Percentiles rank a stretch among this genome's conserved stretches.
Conservation (phyloP, 305 asterid genomes). For the Plantago coronopus region DNA sequence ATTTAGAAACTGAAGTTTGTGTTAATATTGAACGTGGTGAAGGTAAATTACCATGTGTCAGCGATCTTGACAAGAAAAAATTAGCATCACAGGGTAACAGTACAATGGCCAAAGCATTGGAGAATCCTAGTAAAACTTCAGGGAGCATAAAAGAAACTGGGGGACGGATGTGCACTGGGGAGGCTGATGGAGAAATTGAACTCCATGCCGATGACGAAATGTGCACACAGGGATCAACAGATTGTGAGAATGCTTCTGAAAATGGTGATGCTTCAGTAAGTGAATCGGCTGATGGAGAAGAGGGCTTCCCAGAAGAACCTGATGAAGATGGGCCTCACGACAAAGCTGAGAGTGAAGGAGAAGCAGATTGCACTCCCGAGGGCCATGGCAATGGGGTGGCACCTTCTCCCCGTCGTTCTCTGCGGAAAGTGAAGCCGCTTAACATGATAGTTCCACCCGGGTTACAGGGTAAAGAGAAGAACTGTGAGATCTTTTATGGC, state of each 20-base stretch:
- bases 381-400: conserved; percentile 45
- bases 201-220: conserved; percentile 54
- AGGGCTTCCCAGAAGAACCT: conserved; percentile 58
- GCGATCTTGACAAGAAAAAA: conserved; percentile 48
- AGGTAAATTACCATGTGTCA: conserved; percentile 69
- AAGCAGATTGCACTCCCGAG: conserved; percentile 53
- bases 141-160: conserved; percentile 30
- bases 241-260: conserved; percentile 75
- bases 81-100: conserved; percentile 30
- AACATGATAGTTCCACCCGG: conserved; percentile 37
- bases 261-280: conserved; percentile 64
- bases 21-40: conserved; percentile 59
- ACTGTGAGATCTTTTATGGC: conserved; percentile 63
- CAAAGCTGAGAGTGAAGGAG: conserved; percentile 81
- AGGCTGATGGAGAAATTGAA: conserved; percentile 46
- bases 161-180: conserved; percentile 31
- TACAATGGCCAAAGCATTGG: conserved; percentile 29
- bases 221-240: conserved; percentile 64
- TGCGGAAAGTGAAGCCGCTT: conserved; percentile 65
- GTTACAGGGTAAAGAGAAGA: conserved; percentile 40
- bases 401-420: conserved; percentile 41
- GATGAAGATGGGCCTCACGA: conserved; percentile 52
- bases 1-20: conserved; percentile 34
- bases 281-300: conserved; percentile 77
- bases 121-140: conserved; percentile 32